Evolutionary conservation across 2,329 filamentous ascomycete species (phyloP), one percentile per base, ranked within the genome.

Genomic region (Aspergillus ruber): DNA sequence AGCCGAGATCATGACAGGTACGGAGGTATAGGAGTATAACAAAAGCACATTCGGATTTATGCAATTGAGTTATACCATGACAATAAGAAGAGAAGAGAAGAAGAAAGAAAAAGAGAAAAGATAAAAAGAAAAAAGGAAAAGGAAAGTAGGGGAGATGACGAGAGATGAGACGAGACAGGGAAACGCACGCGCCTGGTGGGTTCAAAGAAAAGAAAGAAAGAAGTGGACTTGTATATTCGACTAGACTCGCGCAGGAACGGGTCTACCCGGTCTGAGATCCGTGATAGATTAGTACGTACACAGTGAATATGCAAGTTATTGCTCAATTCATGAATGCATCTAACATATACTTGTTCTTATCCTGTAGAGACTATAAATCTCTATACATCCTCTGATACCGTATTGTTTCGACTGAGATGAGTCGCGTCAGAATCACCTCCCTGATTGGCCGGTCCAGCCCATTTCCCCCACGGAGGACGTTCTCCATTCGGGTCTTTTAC

Each of bases 151-250:
- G 39, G 45, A 43, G 42, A 45, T 50, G 17, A 36, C n/a, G 17
- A 36, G 33, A 29, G 25, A 29, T 29, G 25, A 29, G 25, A 29
- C 25, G 25, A 29, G 25, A 29, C 25, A 29, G 25, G 25, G 25
- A 29, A n/a, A 36, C 33, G 33, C 33, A 18, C 33, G 33, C 33
- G 33, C 33, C 33, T 36, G 33, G 33, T n/a, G 48, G 53, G 50
- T 55, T 50, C 55, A 50, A 12, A 29, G 25, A 29, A 29, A 29
- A 29, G 25, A 29, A 29, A 50, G 49, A 49, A 44, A 50, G 51
- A 45, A 54, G 47, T 52, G 50, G 49, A 55, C 43, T 52, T 54
- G 50, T 52, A 54, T 54, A 54, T 54, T 53, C 43, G 40, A 42
- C 45, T 44, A 43, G 48, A 56, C 49, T 52, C 56, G 50, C 54